Evolutionary conservation across 2,329 filamentous ascomycete species (phyloP).

Genomic region (Pleochaeta shiraiana): DNA sequence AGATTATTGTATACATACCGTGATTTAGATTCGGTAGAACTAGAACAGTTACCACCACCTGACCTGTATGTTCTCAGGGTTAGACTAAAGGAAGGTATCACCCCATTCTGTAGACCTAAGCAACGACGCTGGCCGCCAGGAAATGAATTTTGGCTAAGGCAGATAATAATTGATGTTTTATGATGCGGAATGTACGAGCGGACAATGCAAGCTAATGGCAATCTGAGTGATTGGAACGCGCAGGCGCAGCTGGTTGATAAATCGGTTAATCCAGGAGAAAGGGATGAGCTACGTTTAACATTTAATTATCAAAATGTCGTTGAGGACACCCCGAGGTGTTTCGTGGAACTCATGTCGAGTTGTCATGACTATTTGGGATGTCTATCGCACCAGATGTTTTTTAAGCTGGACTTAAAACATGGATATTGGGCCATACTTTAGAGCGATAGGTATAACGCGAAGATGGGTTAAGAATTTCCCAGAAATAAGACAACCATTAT

Average conservation of each 20-base stretch:
- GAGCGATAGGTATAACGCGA: neutral
- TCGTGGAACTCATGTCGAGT: too few species aligned
- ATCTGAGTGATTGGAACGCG: neutral
- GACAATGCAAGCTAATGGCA: neutral
- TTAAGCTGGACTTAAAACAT: too few species aligned
- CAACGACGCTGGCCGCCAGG: neutral
- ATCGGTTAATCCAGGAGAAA: neutral
- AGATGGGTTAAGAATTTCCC: constrained; percentile 1
- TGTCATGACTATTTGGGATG: too few species aligned
- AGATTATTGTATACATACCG: neutral
- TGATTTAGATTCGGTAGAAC: neutral
- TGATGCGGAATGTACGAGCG: neutral
- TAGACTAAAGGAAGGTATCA: neutral
- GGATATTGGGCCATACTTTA: too few species aligned
- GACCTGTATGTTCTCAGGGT: neutral
- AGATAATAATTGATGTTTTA: too few species aligned
- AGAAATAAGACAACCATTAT: neutral
- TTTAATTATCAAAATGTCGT: too few species aligned
- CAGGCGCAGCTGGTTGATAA: neutral
- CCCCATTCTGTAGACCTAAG: neutral
- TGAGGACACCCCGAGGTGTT: neutral
- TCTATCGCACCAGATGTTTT: too few species aligned
- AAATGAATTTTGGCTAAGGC: too few species aligned
- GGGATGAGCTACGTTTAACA: neutral
- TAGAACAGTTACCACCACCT: neutral